A percentile compares a stretch with the other conserved stretches of the same genome.
These are phyloP conservation scores for Teratosphaeria gauchensis DNA, from an alignment of 2,329 filamentous ascomycete genomes.

Conservation along the genomic window DNA sequence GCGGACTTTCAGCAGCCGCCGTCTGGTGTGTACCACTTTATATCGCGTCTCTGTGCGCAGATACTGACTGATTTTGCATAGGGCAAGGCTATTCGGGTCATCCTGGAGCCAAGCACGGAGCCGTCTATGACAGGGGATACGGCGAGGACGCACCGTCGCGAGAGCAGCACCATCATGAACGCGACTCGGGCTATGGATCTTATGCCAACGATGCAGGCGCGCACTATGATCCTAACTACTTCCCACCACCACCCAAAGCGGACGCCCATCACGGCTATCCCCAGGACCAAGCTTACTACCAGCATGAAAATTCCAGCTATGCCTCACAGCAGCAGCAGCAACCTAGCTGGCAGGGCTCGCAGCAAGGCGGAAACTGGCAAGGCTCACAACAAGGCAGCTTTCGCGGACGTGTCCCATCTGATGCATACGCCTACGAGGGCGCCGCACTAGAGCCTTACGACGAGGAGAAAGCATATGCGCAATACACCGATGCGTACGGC, in stretches of 20 bases:
- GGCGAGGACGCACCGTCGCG: neutral
- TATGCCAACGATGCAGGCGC: neutral
- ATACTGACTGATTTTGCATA: neutral
- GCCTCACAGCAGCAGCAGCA: neutral
- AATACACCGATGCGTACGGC: conserved; percentile 10
- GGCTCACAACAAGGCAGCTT: neutral
- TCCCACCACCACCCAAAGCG: conserved; percentile 3
- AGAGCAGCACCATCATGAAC: neutral
- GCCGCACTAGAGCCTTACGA: conserved; percentile 16
- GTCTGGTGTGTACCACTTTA: neutral
- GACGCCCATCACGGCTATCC: conserved; percentile 1
- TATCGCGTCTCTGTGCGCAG: neutral
- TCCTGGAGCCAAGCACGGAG: neutral
- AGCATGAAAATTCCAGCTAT: conserved; percentile 1
- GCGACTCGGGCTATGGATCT: neutral
- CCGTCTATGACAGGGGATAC: neutral
- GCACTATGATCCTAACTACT: conserved; percentile 3
- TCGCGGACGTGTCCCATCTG: conserved; percentile 3
- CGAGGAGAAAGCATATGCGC: conserved; percentile 20
- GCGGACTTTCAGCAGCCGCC: neutral
- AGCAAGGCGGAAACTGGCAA: neutral
- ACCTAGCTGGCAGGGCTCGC: neutral
- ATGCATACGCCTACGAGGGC: conserved; percentile 6
- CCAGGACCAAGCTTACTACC: neutral
- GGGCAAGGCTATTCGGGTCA: neutral